phyloP scores from a whole-genome alignment of 768 basidiomycete genomes.

The Serendipita indica region DNA sequence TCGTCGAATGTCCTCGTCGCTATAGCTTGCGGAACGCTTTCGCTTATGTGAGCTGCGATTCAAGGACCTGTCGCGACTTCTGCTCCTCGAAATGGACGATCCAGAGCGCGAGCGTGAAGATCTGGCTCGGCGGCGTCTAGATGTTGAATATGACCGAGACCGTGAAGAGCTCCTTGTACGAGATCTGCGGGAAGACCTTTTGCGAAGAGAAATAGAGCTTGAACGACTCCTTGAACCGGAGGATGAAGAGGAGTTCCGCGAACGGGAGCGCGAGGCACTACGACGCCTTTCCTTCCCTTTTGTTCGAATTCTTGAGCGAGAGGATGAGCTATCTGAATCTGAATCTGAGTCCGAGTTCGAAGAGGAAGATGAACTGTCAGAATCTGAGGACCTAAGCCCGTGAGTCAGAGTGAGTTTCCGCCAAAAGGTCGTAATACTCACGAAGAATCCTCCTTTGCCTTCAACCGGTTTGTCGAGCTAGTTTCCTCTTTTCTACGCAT shows the following conservation, averaged over 20 bases:
- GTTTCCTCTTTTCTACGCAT: constrained; percentile 44
- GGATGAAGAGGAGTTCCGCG: background rate
- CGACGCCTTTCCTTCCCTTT: background rate
- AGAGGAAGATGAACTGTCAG: constrained; percentile 23
- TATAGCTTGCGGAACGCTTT: background rate
- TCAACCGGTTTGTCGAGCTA: constrained; percentile 17
- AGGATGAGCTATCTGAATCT: constrained; percentile 22
- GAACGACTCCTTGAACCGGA: background rate
- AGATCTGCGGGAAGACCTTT: background rate
- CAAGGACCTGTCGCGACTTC: background rate
- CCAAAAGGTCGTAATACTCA: constrained; percentile 15
- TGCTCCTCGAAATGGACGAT: background rate
- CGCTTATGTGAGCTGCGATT: background rate
- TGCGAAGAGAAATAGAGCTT: background rate
- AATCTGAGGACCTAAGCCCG: constrained; percentile 18
- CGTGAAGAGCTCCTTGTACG: background rate
- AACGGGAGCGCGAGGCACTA: background rate
- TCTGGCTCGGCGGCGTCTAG: background rate
- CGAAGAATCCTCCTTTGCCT: constrained; percentile 28
- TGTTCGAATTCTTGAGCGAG: constrained; percentile 15
- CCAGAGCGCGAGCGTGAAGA: background rate
- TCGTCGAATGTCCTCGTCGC: background rate
- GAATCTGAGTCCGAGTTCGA: constrained; percentile 34
- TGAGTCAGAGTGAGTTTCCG: background rate
- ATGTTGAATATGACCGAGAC: background rate